Evolutionary conservation across 305 asterid species (phyloP).

Genomic region (Solanum chacoense): DNA sequence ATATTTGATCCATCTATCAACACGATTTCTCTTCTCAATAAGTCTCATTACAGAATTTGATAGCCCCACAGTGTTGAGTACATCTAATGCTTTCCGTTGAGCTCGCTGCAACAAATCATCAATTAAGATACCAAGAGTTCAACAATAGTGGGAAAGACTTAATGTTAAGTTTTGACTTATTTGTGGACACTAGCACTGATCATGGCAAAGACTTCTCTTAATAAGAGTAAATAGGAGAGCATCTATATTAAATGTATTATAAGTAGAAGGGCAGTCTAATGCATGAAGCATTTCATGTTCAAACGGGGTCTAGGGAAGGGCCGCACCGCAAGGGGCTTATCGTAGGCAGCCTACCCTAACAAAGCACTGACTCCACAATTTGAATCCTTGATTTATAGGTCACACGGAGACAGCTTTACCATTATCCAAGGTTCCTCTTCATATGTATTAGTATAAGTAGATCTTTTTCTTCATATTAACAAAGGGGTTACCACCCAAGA

Average conservation of each 20-base stretch:
- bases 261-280: background rate
- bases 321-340: background rate
- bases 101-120: slow-evolving; percentile 45
- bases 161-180: background rate
- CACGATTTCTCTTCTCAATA: slow-evolving; percentile 77
- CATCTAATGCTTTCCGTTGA: slow-evolving; percentile 16
- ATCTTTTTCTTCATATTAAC: background rate
- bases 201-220: background rate
- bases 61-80: slow-evolving; percentile 74
- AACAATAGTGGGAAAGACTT: background rate
- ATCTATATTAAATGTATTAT: too few species aligned
- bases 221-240: background rate
- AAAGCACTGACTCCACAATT: background rate
- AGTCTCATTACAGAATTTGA: slow-evolving; percentile 74
- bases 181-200: background rate
- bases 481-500: background rate
- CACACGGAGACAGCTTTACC: background rate
- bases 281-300: background rate
- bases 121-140: background rate
- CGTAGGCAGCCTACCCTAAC: background rate
- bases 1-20: slow-evolving; percentile 81
- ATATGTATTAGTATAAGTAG: background rate
- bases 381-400: background rate
- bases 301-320: background rate
- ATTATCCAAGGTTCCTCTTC: background rate